Evolutionary conservation across 306 rosid species (phyloP), one percentile per base, ranked within the genome.

Genomic region (Chamaecrista fasciculata): DNA sequence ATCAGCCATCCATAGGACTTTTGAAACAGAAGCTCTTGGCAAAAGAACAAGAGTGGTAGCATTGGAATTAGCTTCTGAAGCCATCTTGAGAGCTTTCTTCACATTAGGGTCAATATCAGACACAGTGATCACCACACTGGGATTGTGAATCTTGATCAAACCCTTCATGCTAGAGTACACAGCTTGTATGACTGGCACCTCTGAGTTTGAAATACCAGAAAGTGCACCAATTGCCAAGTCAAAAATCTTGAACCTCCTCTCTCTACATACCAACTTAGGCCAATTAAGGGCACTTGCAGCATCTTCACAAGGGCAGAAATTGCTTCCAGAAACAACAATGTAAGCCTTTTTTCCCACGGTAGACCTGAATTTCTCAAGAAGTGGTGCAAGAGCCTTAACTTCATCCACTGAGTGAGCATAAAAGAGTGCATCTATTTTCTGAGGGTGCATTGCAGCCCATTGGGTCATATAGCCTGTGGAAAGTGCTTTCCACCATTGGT

Each of bases 1-100:
- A 84, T 94, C 95, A 76, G 95, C 92, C 96, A 91, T 94, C 99
- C 99, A 94, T 66, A 91, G 97, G 74, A 87, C 99, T 64, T 80
- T 86, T 0, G 92, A 39, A 4, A 94, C 47, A 6, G 99, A 88
- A 26, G 86, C 71, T 56, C 86, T 81, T 1, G 92, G 99, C 28
- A 94, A 63, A 71, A 87, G 89, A 83, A 91, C 85, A 44, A 94
- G 62, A 19, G 89, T 62, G 2, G 97, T 94, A 4, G 29, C 75
- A 69, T 87, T 94, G 29, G 79, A 59, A 46, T 71, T 74, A 39
- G 79, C 72, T 59, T 91, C 96, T n/a, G 86, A 66, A 8, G 99
- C 99, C 96, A 89, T 89, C 81, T 82, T 89, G 48, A 94, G 53
- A 79, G 92, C 97, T 69, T 94, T 94, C 79, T 59, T 91, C 53